Conservation (phyloP, 1,284 basidiomycete genomes). For the Trametes versicolor region DNA sequence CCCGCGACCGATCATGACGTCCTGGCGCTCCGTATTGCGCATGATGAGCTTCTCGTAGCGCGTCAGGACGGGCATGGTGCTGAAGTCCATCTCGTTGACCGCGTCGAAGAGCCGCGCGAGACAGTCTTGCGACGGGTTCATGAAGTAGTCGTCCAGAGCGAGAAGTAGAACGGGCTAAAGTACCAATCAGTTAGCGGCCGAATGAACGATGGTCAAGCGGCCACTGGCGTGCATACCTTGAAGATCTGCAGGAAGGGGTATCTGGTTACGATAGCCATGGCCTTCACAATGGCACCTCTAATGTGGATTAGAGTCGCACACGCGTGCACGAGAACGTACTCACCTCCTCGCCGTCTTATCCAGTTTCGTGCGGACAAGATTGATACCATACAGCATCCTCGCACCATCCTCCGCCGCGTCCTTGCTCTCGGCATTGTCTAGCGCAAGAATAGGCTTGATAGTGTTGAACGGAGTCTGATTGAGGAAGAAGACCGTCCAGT, state of each 20-base stretch:
- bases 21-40: conserved; percentile 89
- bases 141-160: conserved; percentile 96
- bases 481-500: conserved; percentile 99
- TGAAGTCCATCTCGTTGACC: conserved; percentile 92
- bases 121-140: conserved; percentile 87
- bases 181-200: conserved; percentile 3
- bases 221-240: conserved; percentile 66
- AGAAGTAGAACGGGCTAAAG: conserved; percentile 89
- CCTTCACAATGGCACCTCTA: conserved; percentile 95
- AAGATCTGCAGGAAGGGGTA: conserved; percentile 98
- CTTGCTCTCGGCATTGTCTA: conserved; percentile 59
- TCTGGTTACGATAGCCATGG: conserved; percentile 94
- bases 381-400: conserved; percentile 87
- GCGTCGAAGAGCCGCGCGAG: conserved; percentile 91
- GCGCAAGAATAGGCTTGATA: conserved; percentile 82
- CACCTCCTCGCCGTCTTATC: conserved; percentile 89
- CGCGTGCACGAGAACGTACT: conserved; percentile 40
- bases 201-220: background rate
- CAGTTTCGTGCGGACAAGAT: conserved; percentile 95
- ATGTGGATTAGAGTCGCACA: conserved; percentile 15
- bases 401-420: conserved; percentile 56
- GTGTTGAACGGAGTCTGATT: conserved; percentile 92
- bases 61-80: conserved; percentile 79
- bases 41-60: conserved; percentile 90
- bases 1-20: conserved; percentile 91